Evolutionary conservation across 352 stramenopile species (phyloP).

Genomic region (Phytopythium montanum): DNA sequence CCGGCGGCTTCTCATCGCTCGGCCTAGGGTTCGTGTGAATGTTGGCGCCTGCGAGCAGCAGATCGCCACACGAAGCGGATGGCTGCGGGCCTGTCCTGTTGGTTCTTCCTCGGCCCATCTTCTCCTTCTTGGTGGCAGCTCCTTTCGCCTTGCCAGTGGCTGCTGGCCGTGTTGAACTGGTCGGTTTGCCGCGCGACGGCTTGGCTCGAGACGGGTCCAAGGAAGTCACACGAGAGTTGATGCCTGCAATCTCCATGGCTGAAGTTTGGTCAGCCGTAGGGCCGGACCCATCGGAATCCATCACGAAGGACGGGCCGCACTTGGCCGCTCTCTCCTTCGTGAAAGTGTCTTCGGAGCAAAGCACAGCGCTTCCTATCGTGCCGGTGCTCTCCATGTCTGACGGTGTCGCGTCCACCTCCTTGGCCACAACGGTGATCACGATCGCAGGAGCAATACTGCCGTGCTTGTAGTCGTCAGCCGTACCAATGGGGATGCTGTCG

Average conservation of each 20-base stretch:
- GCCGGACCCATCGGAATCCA: neutral
- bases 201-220: neutral
- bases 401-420: neutral
- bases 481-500: neutral
- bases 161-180: neutral
- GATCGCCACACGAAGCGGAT: conserved; percentile 1
- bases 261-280: neutral
- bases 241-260: neutral
- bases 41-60: conserved; percentile 17
- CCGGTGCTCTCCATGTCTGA: neutral
- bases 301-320: neutral
- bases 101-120: neutral
- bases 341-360: neutral
- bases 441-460: neutral
- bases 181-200: neutral
- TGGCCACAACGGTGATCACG: neutral
- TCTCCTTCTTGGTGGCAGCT: neutral
- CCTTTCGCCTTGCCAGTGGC: neutral
- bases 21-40: neutral
- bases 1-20: neutral
- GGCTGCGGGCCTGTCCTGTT: neutral
- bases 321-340: neutral
- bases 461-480: neutral
- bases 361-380: neutral
- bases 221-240: neutral